Base-by-base conservation (phyloP, 2,329 filamentous ascomycete genomes). In the Xylariaceae sp. region DNA sequence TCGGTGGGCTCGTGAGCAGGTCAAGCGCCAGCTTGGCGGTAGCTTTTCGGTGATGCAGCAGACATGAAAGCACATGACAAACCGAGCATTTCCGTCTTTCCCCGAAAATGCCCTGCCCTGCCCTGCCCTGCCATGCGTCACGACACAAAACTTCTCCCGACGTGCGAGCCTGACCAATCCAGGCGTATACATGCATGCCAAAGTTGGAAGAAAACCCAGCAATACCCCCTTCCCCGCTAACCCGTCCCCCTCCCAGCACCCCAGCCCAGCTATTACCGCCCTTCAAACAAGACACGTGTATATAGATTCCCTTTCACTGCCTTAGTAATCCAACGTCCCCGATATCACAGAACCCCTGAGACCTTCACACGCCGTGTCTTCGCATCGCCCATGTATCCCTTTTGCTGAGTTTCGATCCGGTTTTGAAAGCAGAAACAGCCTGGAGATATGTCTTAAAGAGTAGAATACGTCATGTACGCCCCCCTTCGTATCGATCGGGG, bases 1-100 rank as follows among this genome's bases (percentile, higher is more conserved):
- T 68, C 88, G 92, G 65, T 99, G 94, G 94, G 92, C 94, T 59
- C 87, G 92, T 57, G 94, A 97, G 74, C 91, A 96, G 71, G 92
- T 97, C 71, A 97, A 96, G 81, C 88, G 90, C 65, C 94, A 99
- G 74, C 74, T 85, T 49, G 80, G 80, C 54, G 81, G 81, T 60
- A 67, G 71, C 47, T 70, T 68, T 63, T 75, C 70, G 50, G 74
- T 80, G 63, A 82, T 83, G 78, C 70, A 75, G 51, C 74, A 79
- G 63, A 73, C 73, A 59, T 80, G 72, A 74, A 60, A 56, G 39
- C 56, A 50, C 43, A 22, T 36, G 26, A 41, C 45, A 48, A 39
- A 49, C 43, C 52, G 34, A 56, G 45, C 36, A 53, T 48, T 48
- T 54, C 49, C 52, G 51, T 47, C 46, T 57, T 51, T 57, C 63